A percentile compares a stretch with the other conserved stretches of the same genome.
Conservation (phyloP, 2,329 filamentous ascomycete species). For the Scedosporium boydii region DNA sequence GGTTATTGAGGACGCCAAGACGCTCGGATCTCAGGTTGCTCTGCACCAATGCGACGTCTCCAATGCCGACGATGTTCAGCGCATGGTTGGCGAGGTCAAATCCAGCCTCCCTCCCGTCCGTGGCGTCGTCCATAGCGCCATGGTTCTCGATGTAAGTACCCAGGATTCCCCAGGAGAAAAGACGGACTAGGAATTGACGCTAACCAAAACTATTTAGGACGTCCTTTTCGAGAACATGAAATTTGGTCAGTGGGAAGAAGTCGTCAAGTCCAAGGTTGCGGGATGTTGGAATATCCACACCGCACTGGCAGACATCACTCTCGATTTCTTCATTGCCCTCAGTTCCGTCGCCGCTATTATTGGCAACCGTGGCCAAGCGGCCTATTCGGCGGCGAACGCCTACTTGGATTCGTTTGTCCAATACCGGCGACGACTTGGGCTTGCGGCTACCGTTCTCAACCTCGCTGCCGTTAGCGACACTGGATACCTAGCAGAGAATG, state of each 20-base stretch:
- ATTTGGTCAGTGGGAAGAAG: conserved; percentile 21
- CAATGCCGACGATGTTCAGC: not conserved
- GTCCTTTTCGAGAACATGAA: conserved; percentile 24
- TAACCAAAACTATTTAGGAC: conserved; percentile 11
- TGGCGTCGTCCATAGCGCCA: conserved; percentile 25
- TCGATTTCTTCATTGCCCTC: conserved; percentile 27
- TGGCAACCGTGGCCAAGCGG: conserved; percentile 47
- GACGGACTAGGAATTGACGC: not conserved
- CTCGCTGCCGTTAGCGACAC: conserved; percentile 40
- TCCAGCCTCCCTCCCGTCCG: conserved; percentile 26
- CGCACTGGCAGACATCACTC: conserved; percentile 11
- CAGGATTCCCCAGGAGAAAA: not conserved
- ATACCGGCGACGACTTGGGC: conserved; percentile 22
- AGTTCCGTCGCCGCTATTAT: conserved; percentile 30
- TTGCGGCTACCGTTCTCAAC: conserved; percentile 38
- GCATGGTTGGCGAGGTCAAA: conserved; percentile 9
- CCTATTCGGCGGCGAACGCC: conserved; percentile 46
- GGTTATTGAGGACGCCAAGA: conserved; percentile 24
- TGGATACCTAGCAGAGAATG: conserved; percentile 39
- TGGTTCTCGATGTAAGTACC: conserved; percentile 9
- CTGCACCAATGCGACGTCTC: not conserved
- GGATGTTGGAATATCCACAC: conserved; percentile 31
- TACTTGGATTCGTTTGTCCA: conserved; percentile 39
- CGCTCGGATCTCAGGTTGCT: conserved; percentile 20
- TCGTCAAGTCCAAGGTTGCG: conserved; percentile 23